Conservation (phyloP, 805 yeast genomes). For the Teunomyces cretensis region DNA sequence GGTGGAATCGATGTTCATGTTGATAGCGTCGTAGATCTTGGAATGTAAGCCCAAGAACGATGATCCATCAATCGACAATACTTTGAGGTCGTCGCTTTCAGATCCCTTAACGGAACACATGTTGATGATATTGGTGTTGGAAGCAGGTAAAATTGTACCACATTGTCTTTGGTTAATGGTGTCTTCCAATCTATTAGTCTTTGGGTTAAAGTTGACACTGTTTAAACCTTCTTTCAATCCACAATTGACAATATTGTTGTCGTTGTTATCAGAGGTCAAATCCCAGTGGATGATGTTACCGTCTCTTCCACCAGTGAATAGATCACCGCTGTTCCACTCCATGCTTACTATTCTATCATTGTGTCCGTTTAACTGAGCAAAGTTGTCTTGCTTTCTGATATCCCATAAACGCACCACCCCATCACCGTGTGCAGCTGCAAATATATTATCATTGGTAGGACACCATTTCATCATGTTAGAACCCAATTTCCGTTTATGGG, state of each 20-base stretch:
- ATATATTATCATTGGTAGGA: conserved; percentile 52
- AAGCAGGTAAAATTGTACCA: conserved; percentile 63
- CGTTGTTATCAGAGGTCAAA: conserved; percentile 29
- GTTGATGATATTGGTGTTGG: conserved; percentile 49
- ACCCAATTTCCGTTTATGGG: conserved; percentile 17
- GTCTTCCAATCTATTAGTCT: conserved; percentile 30
- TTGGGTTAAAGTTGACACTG: conserved; percentile 37
- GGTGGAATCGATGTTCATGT: conserved; percentile 17
- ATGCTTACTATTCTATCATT: conserved; percentile 51
- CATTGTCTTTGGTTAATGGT: conserved; percentile 48
- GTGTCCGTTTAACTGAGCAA: conserved; percentile 57
- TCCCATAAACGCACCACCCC: conserved; percentile 72
- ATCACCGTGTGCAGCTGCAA: conserved; percentile 64
- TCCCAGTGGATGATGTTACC: conserved; percentile 74
- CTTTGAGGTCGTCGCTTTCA: conserved; percentile 30
- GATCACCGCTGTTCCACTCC: conserved; percentile 57
- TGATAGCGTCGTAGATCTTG: conserved; percentile 33
- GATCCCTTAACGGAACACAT: conserved; percentile 36
- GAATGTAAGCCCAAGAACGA: conserved; percentile 59
- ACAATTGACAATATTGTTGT: conserved; percentile 29
- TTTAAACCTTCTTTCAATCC: conserved; percentile 47
- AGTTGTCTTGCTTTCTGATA: conserved; percentile 57
- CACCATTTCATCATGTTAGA: conserved; percentile 60
- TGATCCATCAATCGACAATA: conserved; percentile 54
- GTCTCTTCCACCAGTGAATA: conserved; percentile 62